phyloP scores from a whole-genome alignment of 768 basidiomycete genomes.

The Suillus sp. region DNA sequence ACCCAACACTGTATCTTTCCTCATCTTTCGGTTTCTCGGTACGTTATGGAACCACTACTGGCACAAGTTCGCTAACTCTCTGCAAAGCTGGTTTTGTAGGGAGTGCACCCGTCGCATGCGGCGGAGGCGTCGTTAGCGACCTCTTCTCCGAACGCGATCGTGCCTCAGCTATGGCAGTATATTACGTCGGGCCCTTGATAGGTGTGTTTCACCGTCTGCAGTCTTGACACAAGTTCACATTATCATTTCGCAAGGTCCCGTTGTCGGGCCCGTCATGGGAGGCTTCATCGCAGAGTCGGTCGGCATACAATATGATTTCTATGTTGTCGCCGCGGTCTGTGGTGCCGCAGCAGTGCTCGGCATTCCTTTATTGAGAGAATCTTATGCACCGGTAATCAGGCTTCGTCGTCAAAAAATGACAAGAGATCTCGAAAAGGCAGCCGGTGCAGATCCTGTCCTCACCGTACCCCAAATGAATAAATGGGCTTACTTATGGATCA shows the following conservation, averaged over 20 bases:
- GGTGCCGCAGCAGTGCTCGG: background rate
- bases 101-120: slow-evolving; percentile 63
- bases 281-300: slow-evolving; percentile 1
- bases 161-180: slow-evolving; percentile 72
- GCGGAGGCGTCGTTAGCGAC: slow-evolving; percentile 67
- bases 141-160: slow-evolving; percentile 52
- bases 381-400: slow-evolving; percentile 73
- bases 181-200: slow-evolving; percentile 62
- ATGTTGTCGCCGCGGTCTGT: background rate
- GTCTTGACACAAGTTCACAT: slow-evolving; percentile 14
- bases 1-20: slow-evolving; percentile 53
- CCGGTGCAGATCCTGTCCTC: slow-evolving; percentile 30
- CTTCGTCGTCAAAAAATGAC: slow-evolving; percentile 41
- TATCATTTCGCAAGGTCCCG: slow-evolving; percentile 41
- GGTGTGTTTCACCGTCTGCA: slow-evolving; percentile 32
- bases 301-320: background rate
- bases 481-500: slow-evolving; percentile 54
- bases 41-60: background rate
- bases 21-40: slow-evolving; percentile 73
- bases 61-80: background rate
- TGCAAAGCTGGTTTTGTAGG: slow-evolving; percentile 61
- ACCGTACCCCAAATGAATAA: slow-evolving; percentile 31
- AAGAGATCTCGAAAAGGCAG: slow-evolving; percentile 49
- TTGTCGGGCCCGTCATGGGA: slow-evolving; percentile 36
- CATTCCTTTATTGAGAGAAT: slow-evolving; percentile 67